Evolutionary conservation across 306 rosid species (phyloP).

Genomic region (Potentilla sterilis): DNA sequence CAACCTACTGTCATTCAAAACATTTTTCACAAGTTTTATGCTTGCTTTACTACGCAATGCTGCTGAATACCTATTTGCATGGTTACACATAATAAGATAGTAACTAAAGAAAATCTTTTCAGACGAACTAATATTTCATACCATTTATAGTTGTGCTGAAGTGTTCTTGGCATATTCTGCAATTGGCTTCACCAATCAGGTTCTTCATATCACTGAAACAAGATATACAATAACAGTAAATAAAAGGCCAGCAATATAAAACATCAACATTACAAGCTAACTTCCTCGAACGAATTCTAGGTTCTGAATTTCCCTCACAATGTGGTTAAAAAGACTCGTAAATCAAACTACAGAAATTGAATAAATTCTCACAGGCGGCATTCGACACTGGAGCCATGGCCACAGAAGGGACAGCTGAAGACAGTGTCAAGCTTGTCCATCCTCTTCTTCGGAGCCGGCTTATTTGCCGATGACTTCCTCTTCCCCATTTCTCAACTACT

Average conservation of each 20-base stretch:
- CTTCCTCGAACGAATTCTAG: neutral
- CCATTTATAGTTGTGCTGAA: constrained; percentile 77
- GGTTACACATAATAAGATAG: neutral
- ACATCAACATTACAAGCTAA: neutral
- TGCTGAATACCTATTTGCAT: neutral
- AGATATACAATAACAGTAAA: constrained; percentile 20
- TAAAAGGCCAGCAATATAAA: neutral
- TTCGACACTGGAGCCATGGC: constrained; percentile 89
- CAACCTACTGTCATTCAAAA: neutral
- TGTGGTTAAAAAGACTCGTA: neutral
- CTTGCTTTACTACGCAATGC: neutral
- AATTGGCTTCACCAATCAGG: constrained; percentile 79
- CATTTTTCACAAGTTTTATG: neutral
- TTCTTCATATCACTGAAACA: constrained; percentile 80
- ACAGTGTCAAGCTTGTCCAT: constrained; percentile 96
- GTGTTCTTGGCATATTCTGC: constrained; percentile 82
- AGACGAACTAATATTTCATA: constrained; percentile 3
- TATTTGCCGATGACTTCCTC: constrained; percentile 74
- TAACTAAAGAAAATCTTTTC: neutral
- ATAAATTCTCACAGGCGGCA: constrained; percentile 71
- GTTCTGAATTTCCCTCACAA: neutral
- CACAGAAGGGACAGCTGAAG: constrained; percentile 96
- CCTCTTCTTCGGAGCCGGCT: constrained; percentile 93
- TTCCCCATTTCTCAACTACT: constrained; percentile 73
- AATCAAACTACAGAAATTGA: neutral